A percentile compares a stretch with the other conserved stretches of the same genome.
Conservation (phyloP, 1,284 basidiomycete species). For the Cutaneotrichosporon cyanovorans region DNA sequence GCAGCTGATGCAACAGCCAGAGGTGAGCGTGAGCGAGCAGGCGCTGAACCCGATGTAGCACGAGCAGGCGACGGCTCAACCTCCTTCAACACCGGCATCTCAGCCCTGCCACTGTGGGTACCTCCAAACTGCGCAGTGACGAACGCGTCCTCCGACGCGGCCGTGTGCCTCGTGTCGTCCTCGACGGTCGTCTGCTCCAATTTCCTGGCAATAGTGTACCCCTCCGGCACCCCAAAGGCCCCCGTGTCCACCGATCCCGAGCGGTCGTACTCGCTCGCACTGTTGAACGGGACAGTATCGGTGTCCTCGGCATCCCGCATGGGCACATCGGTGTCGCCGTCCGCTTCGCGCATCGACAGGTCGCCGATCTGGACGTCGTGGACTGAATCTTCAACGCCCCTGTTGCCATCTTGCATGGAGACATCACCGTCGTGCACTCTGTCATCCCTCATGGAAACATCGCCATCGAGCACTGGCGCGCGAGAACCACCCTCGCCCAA, state of each 20-base stretch:
- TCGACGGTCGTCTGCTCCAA: constrained; percentile 14
- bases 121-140: constrained; percentile 1
- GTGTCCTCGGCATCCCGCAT: not conserved
- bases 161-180: constrained; percentile 2
- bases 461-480: no score
- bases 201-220: constrained; percentile 39
- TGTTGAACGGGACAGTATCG: constrained; percentile 1
- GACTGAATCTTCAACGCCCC: no score
- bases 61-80: not conserved
- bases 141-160: constrained; percentile 1
- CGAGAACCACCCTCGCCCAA: not conserved
- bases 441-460: no score
- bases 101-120: not conserved
- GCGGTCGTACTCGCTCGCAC: constrained; percentile 5
- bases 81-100: not conserved
- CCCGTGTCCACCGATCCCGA: constrained; percentile 16
- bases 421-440: no score
- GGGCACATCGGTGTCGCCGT: no score
- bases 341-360: no score
- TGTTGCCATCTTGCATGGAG: no score
- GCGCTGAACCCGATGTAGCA: no score
- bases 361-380: no score
- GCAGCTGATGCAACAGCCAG: not conserved
- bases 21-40: no score
- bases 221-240: constrained; percentile 41